Base-by-base conservation (phyloP, 768 basidiomycete genomes). In the Hygrophorus russula region DNA sequence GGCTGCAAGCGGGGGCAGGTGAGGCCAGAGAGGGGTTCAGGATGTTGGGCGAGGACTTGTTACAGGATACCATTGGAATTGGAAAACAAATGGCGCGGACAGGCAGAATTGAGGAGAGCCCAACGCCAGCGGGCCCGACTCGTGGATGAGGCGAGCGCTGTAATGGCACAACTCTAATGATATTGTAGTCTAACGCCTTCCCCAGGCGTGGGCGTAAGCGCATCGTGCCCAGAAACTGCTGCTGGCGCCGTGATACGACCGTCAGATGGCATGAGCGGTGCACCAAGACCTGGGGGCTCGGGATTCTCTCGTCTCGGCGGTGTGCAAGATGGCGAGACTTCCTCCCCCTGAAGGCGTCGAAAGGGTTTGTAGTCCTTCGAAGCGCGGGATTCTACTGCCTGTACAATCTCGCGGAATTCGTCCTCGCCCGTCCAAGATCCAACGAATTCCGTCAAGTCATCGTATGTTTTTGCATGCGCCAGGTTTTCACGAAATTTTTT, bases 11-110 rank as follows among this genome's bases (percentile, higher is more conserved):
- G 55, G 49, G 39, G 49, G 48, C 10, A 48, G 47, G 46, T 46
- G 31, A 51, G 47, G 39, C 56, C 11, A 59, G 48, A 13, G 58
- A 57, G 12, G 57, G 67, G 39, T 49, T 83, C 48, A 65, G 67
- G 53, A 67, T 85, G 70, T 61, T 74, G n/a, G 81, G 82, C 0
- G 71, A 74, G 41, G 73, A 78, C 44, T 52, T 82, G 43, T 54
- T 82, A 42, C 68, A 81, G 46, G 77, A 82, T 51, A 81, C 80
- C 18, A 70, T 75, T 39, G 77, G 72, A 5, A 73, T 78, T 47
- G 75, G 77, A 10, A 61, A 64, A 4, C 74, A 73, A 47, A 63
- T 76, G 46, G 70, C 66, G 27, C 61, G 60, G 40, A 65, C 53
- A 15, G 71, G 71, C n/a, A 60, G 66, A 19, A 61, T 76, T 0